Base-by-base conservation (phyloP, 78 protist genomes). In the Blattamonas nauphoetae region DNA sequence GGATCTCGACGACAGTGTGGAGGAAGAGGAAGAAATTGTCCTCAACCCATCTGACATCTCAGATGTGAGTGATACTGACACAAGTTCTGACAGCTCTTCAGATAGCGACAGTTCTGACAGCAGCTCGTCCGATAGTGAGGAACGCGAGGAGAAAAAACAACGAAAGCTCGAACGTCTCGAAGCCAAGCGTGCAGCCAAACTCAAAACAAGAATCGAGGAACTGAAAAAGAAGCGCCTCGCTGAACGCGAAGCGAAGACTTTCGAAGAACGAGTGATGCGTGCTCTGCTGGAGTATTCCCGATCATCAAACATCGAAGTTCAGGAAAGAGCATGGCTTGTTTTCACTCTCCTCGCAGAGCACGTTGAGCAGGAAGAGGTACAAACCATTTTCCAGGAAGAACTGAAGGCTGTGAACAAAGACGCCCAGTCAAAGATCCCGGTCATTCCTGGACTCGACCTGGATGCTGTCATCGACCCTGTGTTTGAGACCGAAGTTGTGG, bases 281-380 rank as follows among this genome's bases (percentile, higher is more conserved):
- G 11, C 71, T 11, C 71, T 79, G 83, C 6, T 21, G 83, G 83
- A 33, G 43, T 79, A 79, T 21, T n/a, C 83, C 42, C 83, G 83
- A 5, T 33, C 43, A 5, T 11, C 83, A 11, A 4, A 79, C 83
- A 79, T 79, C 43, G 83, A 79, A 21, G 83, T 79, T 6, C 83
- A 79, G 83, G 83, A 79, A 11, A 6, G 83, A 11, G 83, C 83
- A 5, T 79, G 33, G 29, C 21, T 79, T 21, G 6, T 79, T 6
- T 21, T 79, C 43, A 6, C 29, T 6, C 42, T 79, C 42, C 33
- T 79, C 32, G 21, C 41, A 11, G 83, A 6, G 29, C 42, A 5
- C 83, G 33, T 21, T 11, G 45, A 6, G 45, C 45, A 32, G 45
- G 83, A 6, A 4, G 83, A 79, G 29, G 29, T 79, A 6, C 6